These are phyloP conservation scores for Alliaria petiolata DNA, from an alignment of 345 rosid genomes.

Conservation along the genomic window DNA sequence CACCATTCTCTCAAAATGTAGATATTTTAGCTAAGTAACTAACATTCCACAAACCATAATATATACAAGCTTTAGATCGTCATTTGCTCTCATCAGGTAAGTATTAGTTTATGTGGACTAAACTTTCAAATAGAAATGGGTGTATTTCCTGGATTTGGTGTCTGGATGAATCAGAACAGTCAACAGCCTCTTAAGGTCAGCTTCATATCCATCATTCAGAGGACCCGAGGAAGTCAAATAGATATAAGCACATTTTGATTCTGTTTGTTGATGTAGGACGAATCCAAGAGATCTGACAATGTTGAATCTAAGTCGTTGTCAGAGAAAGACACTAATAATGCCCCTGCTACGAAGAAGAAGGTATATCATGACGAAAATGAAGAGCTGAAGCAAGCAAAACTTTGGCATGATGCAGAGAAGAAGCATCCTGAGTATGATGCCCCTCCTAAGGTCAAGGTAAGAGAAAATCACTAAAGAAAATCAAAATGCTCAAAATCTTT, in stretches of 20 bases:
- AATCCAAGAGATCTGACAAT: background rate
- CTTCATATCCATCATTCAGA: background rate
- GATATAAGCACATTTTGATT: background rate
- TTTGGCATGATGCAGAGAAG: conserved; percentile 49
- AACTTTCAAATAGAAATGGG: background rate
- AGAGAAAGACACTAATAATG: background rate
- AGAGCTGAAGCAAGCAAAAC: conserved; percentile 39
- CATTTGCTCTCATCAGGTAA: background rate
- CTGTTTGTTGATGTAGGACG: background rate
- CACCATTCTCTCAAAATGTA: too few species aligned
- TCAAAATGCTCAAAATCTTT: too few species aligned
- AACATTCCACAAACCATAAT: background rate
- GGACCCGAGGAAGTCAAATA: background rate
- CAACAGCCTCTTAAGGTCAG: background rate
- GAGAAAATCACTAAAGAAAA: background rate
- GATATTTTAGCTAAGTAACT: background rate
- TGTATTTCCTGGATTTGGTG: background rate
- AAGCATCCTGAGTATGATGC: conserved; percentile 57
- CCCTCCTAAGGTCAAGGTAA: conserved; percentile 54
- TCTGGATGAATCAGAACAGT: background rate
- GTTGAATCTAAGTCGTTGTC: conserved; percentile 5
- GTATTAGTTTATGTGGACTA: background rate
- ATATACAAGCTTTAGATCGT: background rate
- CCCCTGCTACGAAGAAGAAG: background rate
- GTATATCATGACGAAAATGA: conserved; percentile 9